Conservation (phyloP, 164 flowering plant genomes). For the Platanus orientalis region DNA sequence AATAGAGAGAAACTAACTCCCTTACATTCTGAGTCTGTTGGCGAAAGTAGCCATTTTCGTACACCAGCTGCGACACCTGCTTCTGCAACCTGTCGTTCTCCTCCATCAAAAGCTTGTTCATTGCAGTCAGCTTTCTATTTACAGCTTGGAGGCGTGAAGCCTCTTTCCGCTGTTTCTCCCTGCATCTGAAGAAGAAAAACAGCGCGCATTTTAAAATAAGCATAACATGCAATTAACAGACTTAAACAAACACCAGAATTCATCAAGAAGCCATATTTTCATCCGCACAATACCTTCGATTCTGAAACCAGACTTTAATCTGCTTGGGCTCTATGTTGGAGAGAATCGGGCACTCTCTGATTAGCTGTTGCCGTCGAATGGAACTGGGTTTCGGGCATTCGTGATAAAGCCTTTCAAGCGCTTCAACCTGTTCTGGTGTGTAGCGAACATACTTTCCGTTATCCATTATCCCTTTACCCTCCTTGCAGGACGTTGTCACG, state of each 20-base stretch:
- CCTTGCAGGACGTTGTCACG: conserved; percentile 84
- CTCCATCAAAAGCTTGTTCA: conserved; percentile 27
- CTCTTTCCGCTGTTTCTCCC: conserved; percentile 26
- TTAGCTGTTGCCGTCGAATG: conserved; percentile 88
- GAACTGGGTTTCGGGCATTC: conserved; percentile 98
- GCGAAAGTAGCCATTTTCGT: conserved; percentile 24
- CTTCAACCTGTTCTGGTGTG: conserved; percentile 99
- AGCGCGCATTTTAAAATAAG: neutral
- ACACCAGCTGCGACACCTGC: conserved; percentile 24
- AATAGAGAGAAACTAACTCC: neutral
- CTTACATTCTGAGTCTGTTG: conserved; percentile 19
- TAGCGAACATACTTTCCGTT: conserved; percentile 93
- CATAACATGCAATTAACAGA: too few relatives aligned
- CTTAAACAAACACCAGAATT: neutral
- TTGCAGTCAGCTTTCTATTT: conserved; percentile 20
- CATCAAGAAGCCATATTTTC: neutral
- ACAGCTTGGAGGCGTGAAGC: conserved; percentile 23
- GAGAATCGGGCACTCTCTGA: conserved; percentile 91
- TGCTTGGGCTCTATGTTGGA: conserved; percentile 95
- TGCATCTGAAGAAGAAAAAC: conserved; percentile 14
- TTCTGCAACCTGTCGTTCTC: conserved; percentile 26
- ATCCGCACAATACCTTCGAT: conserved; percentile 56
- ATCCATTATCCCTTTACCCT: conserved; percentile 62
- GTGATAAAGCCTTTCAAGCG: conserved; percentile 90
- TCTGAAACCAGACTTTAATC: conserved; percentile 99